These are phyloP conservation scores for Podila clonocystis DNA, from an alignment of 192 early-diverging fungal species.

Conservation along the genomic window DNA sequence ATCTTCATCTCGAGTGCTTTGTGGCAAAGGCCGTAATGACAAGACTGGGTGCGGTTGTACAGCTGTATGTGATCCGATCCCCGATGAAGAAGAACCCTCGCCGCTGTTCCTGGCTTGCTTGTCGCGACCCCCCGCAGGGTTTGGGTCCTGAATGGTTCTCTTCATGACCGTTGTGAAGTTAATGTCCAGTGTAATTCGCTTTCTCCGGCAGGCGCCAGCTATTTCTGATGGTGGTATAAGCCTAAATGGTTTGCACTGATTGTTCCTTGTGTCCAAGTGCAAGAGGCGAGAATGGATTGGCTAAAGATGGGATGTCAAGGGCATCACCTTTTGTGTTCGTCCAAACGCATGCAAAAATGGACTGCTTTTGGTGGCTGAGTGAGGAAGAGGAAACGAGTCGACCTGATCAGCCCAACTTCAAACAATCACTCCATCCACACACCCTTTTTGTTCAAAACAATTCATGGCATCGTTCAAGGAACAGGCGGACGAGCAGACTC, in stretches of 20 bases:
- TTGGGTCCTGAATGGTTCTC: constrained; percentile 17
- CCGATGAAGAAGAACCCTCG: neutral
- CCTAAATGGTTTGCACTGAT: too few species aligned
- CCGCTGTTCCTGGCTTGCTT: constrained; percentile 9
- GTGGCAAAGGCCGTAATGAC: constrained; percentile 3
- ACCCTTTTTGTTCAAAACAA: neutral
- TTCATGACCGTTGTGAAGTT: constrained; percentile 19
- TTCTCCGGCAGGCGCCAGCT: too few species aligned
- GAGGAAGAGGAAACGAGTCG: neutral
- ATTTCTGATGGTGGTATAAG: too few species aligned
- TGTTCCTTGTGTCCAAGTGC: neutral
- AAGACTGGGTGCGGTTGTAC: constrained; percentile 9
- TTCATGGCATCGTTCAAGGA: neutral
- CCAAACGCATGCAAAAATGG: neutral
- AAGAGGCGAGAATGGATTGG: neutral
- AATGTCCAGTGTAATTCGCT: too few species aligned
- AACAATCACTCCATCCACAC: neutral
- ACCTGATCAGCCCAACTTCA: neutral
- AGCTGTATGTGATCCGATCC: constrained; percentile 12
- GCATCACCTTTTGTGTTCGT: too few species aligned
- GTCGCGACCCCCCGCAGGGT: neutral
- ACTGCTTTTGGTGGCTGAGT: neutral
- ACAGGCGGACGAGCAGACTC: neutral
- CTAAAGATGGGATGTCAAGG: neutral
- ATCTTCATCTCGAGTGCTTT: neutral